Conservation (phyloP, 805 yeast genomes). For the Candida dendrica region DNA sequence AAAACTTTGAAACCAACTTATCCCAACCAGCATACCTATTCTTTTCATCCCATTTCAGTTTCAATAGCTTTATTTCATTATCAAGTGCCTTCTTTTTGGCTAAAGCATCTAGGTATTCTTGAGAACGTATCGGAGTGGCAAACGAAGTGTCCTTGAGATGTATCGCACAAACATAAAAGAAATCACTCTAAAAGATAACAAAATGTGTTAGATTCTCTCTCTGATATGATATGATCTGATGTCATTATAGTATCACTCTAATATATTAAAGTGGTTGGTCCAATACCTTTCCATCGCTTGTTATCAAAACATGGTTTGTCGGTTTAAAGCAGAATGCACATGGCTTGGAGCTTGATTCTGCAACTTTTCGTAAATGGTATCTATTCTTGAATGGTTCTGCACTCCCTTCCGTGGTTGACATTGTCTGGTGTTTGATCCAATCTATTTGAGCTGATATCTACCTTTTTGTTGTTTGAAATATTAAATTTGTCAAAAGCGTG, state of each 20-base stretch:
- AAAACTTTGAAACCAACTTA: constrained; percentile 13
- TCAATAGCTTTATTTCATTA: constrained; percentile 12
- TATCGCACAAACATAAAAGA: constrained; percentile 20
- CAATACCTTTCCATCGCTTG: constrained; percentile 13
- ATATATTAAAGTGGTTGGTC: no score
- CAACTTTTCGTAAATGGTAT: constrained; percentile 19
- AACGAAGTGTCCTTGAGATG: constrained; percentile 17
- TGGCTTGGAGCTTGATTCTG: constrained; percentile 12
- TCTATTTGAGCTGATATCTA: no score
- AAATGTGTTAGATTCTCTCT: background rate
- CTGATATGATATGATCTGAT: no score
- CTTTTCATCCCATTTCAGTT: constrained; percentile 20
- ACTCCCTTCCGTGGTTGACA: background rate
- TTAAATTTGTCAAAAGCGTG: no score
- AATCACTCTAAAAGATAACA: constrained; percentile 7
- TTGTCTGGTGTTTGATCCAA: background rate
- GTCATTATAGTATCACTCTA: no score
- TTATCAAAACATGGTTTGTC: constrained; percentile 16
- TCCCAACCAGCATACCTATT: constrained; percentile 19
- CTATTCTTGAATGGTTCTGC: constrained; percentile 9
- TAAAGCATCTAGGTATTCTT: constrained; percentile 16
- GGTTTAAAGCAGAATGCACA: constrained; percentile 22
- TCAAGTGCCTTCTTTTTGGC: constrained; percentile 14
- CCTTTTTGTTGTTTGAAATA: no score
- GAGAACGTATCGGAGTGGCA: constrained; percentile 14